These are phyloP conservation scores for Lentinula detonsa DNA, from an alignment of 768 basidiomycete genomes.

Conservation along the genomic window DNA sequence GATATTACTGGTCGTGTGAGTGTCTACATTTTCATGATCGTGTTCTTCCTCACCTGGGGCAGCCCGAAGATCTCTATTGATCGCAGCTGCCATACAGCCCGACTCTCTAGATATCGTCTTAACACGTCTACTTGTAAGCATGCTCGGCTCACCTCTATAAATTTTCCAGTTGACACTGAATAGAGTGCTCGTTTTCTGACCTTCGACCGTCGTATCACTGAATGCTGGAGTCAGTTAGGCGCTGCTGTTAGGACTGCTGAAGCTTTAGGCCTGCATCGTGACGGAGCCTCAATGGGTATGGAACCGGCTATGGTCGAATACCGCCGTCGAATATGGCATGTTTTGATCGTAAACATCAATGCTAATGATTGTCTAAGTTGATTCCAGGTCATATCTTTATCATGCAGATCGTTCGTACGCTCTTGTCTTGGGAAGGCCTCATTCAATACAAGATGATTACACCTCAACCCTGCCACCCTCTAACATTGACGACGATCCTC, in stretches of 20 bases:
- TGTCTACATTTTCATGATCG: slow-evolving; percentile 10
- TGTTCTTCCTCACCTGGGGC: slow-evolving; percentile 8
- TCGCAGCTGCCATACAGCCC: slow-evolving; percentile 90
- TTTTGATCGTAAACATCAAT: background rate
- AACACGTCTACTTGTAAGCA: slow-evolving; percentile 79
- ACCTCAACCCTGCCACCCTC: slow-evolving; percentile 75
- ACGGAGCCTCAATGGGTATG: slow-evolving; percentile 75
- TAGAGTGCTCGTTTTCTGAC: slow-evolving; percentile 55
- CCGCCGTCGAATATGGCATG: slow-evolving; percentile 81
- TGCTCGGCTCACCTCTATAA: slow-evolving; percentile 35
- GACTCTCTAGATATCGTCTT: slow-evolving; percentile 92
- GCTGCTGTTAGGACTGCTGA: slow-evolving; percentile 92
- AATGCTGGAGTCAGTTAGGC: slow-evolving; percentile 95
- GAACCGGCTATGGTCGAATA: slow-evolving; percentile 80
- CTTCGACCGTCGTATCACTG: slow-evolving; percentile 82
- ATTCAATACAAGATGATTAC: slow-evolving; percentile 85
- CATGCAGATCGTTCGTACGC: slow-evolving; percentile 93
- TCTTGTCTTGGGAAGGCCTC: slow-evolving; percentile 84
- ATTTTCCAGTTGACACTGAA: slow-evolving; percentile 28
- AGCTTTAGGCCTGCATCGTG: slow-evolving; percentile 87
- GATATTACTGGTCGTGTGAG: slow-evolving; percentile 96
- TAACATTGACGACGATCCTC: slow-evolving; percentile 62
- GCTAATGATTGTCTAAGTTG: slow-evolving; percentile 7
- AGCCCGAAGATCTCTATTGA: slow-evolving; percentile 85
- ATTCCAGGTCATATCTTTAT: slow-evolving; percentile 75